Percentiles rank a stretch among this genome's conserved stretches.
phyloP scores from a whole-genome alignment of 1,284 basidiomycete species.

The Microbotryum scabiosae region DNA sequence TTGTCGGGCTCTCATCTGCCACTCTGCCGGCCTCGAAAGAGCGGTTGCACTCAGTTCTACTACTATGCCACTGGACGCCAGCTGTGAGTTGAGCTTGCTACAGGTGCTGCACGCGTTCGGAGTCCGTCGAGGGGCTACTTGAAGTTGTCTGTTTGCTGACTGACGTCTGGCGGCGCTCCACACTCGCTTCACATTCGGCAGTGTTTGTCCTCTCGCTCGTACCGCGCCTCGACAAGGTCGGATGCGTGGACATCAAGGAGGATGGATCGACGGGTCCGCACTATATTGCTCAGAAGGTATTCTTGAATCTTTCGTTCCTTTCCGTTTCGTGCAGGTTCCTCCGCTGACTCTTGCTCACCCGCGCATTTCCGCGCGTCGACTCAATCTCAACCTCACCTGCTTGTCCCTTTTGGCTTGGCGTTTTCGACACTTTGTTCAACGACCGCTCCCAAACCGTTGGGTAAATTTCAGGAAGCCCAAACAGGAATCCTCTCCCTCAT shows the following conservation, averaged over 20 bases:
- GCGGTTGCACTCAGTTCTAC: not conserved
- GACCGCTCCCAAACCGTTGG: not conserved
- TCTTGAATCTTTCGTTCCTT: too few relatives aligned
- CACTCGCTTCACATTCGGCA: not conserved
- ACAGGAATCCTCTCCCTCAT: not conserved
- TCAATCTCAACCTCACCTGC: too few relatives aligned
- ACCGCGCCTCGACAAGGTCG: slow-evolving; percentile 1
- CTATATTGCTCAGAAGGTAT: slow-evolving; percentile 5
- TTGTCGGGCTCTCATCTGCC: not conserved
- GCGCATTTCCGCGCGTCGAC: too few relatives aligned
- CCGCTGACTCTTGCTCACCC: too few relatives aligned
- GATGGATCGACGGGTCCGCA: not conserved
- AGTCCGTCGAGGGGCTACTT: not conserved
- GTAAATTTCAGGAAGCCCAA: not conserved
- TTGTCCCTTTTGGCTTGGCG: too few relatives aligned
- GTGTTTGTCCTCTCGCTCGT: slow-evolving; percentile 15
- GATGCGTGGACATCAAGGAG: slow-evolving; percentile 4
- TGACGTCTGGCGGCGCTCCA: too few relatives aligned
- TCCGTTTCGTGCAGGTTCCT: too few relatives aligned
- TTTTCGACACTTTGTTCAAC: too few relatives aligned
- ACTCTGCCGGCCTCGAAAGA: not conserved
- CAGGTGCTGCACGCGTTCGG: not conserved
- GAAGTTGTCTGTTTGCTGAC: not conserved
- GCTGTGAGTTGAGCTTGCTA: not conserved
- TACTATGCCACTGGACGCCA: slow-evolving; percentile 3